phyloP scores from a whole-genome alignment of 441 rosid species.

The Gossypium lobatum region DNA sequence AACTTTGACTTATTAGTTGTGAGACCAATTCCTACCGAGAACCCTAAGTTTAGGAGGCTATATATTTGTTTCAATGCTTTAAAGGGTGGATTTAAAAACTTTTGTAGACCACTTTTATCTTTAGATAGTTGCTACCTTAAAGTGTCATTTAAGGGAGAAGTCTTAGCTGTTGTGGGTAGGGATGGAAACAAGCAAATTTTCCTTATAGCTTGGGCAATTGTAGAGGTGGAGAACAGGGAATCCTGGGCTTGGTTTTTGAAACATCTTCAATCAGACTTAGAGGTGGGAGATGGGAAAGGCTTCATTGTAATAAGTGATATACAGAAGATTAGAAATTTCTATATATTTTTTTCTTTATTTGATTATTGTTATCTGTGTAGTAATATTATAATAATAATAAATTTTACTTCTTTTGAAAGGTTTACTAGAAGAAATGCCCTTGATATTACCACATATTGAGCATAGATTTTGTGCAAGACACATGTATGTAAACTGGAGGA shows the following conservation, averaged over 20 bases:
- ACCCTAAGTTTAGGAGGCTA: background rate
- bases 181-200: background rate
- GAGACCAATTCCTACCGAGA: background rate
- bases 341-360: background rate
- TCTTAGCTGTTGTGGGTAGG: background rate
- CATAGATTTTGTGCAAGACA: background rate
- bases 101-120: background rate
- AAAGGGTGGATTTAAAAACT: background rate
- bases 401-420: background rate
- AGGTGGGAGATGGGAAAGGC: background rate
- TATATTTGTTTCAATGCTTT: background rate
- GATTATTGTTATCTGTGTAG: background rate
- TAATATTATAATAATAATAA: too few relatives aligned
- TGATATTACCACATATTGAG: background rate
- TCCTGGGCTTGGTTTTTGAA: background rate
- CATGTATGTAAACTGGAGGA: background rate
- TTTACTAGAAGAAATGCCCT: background rate
- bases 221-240: background rate
- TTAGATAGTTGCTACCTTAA: background rate
- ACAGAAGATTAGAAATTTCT: background rate
- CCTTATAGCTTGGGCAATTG: background rate
- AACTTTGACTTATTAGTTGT: background rate
- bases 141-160: background rate
- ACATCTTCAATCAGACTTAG: background rate
- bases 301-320: background rate